These are phyloP conservation scores for Priceomyces haplophilus DNA, from an alignment of 805 yeast genomes.

Conservation along the genomic window DNA sequence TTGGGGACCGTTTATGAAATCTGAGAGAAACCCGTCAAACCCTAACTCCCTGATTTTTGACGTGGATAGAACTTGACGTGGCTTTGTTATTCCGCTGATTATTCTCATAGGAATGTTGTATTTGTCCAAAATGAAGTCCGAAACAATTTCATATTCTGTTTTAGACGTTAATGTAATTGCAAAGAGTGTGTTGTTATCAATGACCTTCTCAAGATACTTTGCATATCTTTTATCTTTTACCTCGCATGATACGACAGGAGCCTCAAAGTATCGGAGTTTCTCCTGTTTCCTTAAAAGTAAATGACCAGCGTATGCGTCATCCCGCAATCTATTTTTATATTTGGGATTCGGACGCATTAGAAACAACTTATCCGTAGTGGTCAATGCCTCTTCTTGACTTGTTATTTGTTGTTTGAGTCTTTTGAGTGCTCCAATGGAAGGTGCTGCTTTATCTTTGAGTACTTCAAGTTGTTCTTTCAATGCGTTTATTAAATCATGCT, in stretches of 20 bases:
- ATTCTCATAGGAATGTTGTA: slow-evolving; percentile 60
- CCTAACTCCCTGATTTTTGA: slow-evolving; percentile 49
- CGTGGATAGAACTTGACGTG: slow-evolving; percentile 11
- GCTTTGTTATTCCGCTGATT: slow-evolving; percentile 19
- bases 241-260: slow-evolving; percentile 66
- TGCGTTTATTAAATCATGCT: slow-evolving; percentile 15
- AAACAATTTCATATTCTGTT: slow-evolving; percentile 46
- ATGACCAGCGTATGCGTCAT: slow-evolving; percentile 41
- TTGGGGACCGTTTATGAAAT: slow-evolving; percentile 69
- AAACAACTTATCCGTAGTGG: slow-evolving; percentile 50
- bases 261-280: slow-evolving; percentile 56
- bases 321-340: slow-evolving; percentile 31
- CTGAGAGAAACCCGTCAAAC: slow-evolving; percentile 77
- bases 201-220: slow-evolving; percentile 53
- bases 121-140: slow-evolving; percentile 31
- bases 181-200: slow-evolving; percentile 50
- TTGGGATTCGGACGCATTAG: slow-evolving; percentile 36
- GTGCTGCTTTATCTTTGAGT: slow-evolving; percentile 17
- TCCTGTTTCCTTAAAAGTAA: slow-evolving; percentile 38
- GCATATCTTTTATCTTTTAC: slow-evolving; percentile 51
- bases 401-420: slow-evolving; percentile 12
- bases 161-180: slow-evolving; percentile 62
- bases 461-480: slow-evolving; percentile 19
- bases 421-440: slow-evolving; percentile 11
- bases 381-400: slow-evolving; percentile 19